Percentiles rank a stretch among this genome's conserved stretches.
Evolutionary conservation across 1,139 yeast species (phyloP).

Genomic region (Suhomyces bokatorum): DNA sequence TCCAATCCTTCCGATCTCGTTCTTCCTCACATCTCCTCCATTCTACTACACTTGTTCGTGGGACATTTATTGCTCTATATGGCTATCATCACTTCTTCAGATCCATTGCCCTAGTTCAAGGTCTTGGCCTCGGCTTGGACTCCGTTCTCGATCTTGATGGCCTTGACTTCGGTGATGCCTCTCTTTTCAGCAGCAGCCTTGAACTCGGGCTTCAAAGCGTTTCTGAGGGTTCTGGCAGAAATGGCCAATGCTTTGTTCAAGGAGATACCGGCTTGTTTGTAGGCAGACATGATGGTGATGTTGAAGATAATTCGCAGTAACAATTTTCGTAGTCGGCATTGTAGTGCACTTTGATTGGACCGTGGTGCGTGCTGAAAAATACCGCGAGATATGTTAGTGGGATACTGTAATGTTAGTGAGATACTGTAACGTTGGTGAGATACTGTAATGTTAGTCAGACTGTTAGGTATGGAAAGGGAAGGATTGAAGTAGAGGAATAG

Average conservation of each 20-base stretch:
- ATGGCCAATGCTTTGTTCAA: conserved; percentile 89
- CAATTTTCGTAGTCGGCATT: conserved; percentile 9
- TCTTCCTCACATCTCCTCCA: neutral
- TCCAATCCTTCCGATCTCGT: neutral
- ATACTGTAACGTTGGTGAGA: too few relatives aligned
- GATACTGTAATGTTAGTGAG: too few relatives aligned
- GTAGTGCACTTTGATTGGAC: conserved; percentile 10
- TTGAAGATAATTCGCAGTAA: neutral
- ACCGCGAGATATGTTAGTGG: neutral
- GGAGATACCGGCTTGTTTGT: conserved; percentile 86
- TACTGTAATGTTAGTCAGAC: too few relatives aligned
- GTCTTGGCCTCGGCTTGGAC: conserved; percentile 38
- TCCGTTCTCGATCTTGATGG: conserved; percentile 75
- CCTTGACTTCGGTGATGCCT: conserved; percentile 74
- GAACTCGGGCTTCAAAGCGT: conserved; percentile 84
- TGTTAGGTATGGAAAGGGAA: too few relatives aligned
- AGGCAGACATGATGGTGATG: conserved; percentile 56
- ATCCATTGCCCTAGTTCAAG: conserved; percentile 16
- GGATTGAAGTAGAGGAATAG: too few relatives aligned
- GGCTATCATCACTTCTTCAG: neutral
- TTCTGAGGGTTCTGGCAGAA: conserved; percentile 87
- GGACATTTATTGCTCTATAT: conserved; percentile 6
- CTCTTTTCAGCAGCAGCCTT: conserved; percentile 77
- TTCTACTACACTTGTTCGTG: neutral
- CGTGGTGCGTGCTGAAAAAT: conserved; percentile 2